These are phyloP conservation scores for Pilaira anomala DNA, from an alignment of 192 early-diverging fungal species.

Conservation along the genomic window DNA sequence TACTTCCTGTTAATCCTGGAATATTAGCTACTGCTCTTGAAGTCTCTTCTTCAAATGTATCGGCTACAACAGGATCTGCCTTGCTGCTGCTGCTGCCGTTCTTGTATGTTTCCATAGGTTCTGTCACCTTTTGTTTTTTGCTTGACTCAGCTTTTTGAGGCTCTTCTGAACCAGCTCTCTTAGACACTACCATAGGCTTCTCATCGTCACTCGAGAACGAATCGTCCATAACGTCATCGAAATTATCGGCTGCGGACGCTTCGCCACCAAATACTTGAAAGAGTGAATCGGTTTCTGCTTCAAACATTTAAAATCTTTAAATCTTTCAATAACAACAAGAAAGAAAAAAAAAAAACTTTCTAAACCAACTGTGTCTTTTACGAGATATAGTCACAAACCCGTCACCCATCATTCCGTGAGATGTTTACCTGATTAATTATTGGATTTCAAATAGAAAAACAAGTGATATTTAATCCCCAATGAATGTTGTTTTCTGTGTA, in stretches of 20 bases:
- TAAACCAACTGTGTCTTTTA: too few species aligned
- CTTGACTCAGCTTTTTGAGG: neutral
- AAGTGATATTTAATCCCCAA: too few species aligned
- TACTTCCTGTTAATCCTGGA: conserved; percentile 47
- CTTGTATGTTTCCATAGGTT: conserved; percentile 14
- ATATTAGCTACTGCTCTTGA: conserved; percentile 63
- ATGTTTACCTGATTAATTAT: too few species aligned
- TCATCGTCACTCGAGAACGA: neutral
- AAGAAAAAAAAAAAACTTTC: too few species aligned
- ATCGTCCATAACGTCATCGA: conserved; percentile 15
- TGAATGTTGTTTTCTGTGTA: too few species aligned
- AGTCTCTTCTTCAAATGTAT: conserved; percentile 67
- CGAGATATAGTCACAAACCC: too few species aligned
- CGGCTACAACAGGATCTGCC: conserved; percentile 67
- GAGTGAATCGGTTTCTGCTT: conserved; percentile 31
- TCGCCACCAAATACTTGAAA: conserved; percentile 28
- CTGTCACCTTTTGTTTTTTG: conserved; percentile 1
- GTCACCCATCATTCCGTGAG: too few species aligned
- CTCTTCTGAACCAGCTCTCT: neutral
- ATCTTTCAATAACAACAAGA: too few species aligned
- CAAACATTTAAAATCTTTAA: too few species aligned
- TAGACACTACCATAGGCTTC: neutral
- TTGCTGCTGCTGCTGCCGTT: too few species aligned
- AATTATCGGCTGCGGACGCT: conserved; percentile 6
- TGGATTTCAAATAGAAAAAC: too few species aligned